Evolutionary conservation across 441 rosid species (phyloP), one percentile per base, ranked within the genome.

Genomic region (Sinapis alba): DNA sequence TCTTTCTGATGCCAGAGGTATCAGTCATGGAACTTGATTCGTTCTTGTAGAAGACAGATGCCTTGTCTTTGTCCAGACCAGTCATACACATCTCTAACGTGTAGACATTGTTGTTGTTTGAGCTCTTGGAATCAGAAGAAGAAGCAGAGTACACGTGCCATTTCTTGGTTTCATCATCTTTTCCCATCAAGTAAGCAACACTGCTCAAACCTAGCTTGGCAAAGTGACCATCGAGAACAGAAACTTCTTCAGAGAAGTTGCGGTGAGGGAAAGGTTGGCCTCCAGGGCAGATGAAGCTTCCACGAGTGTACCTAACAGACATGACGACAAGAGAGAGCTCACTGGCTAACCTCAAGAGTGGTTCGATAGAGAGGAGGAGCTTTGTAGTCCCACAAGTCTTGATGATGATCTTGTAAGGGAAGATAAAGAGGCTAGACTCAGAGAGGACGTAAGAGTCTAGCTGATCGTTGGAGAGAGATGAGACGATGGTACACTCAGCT

Each of bases 51-150:
- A 89, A 87, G 2, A 86, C 80, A 16, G 87, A 81, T 23, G 91
- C 89, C 80, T 79, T 84, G 62, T 86, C 79, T 68, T 69, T 77
- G 75, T 86, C 85, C 68, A 89, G 78, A 68, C 87, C 82, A 30
- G 90, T 87, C 94, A 89, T 89, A 82, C 89, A 89, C 88, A 89
- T 85, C 79, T 89, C 94, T 0, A 89, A 81, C 21, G 91, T 84
- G 77, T 80, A 80, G 1, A 86, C 82, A 0, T 84, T 75, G 13
- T 68, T 62, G 1, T 38, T 34, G 21, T 11, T 6, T 2, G 27
- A 1, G 38, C 4, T 69, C 8, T 27, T 38, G 72, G 79, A n/a
- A n/a, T n/a, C 71, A 18, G 69, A 34, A 21, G 90, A 72, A 27
- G 89, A 77, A 8, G 90, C 90, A 51, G 87, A 79, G 72, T 87